Percentiles rank a stretch among this genome's conserved stretches.
Conservation (phyloP, 148 eudicot species). For the Silene conica region DNA sequence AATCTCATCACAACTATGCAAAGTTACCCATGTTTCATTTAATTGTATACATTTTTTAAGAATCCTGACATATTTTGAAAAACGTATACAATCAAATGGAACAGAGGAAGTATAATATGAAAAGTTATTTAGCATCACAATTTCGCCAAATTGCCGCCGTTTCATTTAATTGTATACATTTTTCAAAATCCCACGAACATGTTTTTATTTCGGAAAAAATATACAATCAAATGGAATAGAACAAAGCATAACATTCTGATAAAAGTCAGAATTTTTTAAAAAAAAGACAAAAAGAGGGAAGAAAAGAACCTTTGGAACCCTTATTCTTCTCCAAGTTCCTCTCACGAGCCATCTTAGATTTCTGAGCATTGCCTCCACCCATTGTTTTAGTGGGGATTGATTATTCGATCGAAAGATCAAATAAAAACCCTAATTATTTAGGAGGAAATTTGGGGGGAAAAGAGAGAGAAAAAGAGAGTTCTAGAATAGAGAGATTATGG, state of each 20-base stretch:
- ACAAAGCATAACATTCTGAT: no score
- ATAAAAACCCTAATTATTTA: constrained; percentile 16
- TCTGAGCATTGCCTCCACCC: constrained; percentile 77
- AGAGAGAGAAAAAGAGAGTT: background rate
- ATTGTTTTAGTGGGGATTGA: constrained; percentile 17
- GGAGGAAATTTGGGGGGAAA: background rate
- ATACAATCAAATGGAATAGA: no score
- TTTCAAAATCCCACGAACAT: no score
- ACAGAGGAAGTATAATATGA: no score
- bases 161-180: no score
- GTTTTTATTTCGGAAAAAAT: no score
- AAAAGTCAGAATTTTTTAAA: background rate
- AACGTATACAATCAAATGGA: no score
- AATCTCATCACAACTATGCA: background rate
- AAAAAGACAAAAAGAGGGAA: background rate
- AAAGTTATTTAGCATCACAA: no score
- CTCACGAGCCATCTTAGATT: constrained; percentile 76
- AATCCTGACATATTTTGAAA: no score
- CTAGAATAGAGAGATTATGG: no score
- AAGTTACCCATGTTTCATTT: background rate
- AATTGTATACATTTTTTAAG: no score
- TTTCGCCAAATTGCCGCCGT: background rate
- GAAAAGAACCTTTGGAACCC: constrained; percentile 28
- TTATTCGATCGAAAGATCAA: constrained; percentile 6
- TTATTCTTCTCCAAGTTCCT: constrained; percentile 57